These are phyloP conservation scores for Phymatotrichopsis omnivora DNA, from an alignment of 2,329 filamentous ascomycete species.

Conservation along the genomic window DNA sequence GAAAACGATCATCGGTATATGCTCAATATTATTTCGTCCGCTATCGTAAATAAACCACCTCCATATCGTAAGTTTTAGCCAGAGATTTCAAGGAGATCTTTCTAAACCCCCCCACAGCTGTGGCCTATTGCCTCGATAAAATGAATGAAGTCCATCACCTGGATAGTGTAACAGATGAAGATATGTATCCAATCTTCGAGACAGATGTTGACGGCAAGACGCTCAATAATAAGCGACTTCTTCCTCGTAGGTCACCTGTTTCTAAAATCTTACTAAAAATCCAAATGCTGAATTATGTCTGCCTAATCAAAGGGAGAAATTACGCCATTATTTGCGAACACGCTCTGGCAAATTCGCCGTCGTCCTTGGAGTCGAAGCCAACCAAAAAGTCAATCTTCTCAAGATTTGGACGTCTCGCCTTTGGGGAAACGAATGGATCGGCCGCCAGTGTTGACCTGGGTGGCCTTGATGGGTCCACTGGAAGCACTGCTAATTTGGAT, in stretches of 20 bases:
- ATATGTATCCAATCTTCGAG: constrained; percentile 89
- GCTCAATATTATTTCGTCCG: constrained; percentile 87
- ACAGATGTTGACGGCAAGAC: constrained; percentile 81
- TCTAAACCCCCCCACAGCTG: constrained; percentile 23
- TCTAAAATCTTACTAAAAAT: background rate
- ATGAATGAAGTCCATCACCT: constrained; percentile 72
- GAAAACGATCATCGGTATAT: constrained; percentile 93
- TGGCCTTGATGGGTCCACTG: constrained; percentile 18
- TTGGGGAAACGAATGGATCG: constrained; percentile 14
- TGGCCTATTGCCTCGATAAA: constrained; percentile 88
- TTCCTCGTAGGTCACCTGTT: constrained; percentile 21
- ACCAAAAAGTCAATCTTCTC: constrained; percentile 35
- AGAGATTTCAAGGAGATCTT: background rate
- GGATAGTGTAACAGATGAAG: constrained; percentile 72
- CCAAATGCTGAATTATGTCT: background rate
- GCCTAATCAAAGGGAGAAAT: constrained; percentile 63
- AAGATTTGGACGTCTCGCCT: constrained; percentile 31
- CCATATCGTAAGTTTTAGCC: constrained; percentile 51
- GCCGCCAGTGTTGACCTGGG: background rate
- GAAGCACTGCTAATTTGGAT: constrained; percentile 19
- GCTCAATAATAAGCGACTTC: constrained; percentile 78
- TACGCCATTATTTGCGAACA: constrained; percentile 92
- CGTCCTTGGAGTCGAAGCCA: constrained; percentile 40
- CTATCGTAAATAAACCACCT: constrained; percentile 85
- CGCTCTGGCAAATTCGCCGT: constrained; percentile 57